Percentiles rank a stretch among this genome's conserved stretches.
Conservation (phyloP, 306 rosid species). For the Quercus rubra region DNA sequence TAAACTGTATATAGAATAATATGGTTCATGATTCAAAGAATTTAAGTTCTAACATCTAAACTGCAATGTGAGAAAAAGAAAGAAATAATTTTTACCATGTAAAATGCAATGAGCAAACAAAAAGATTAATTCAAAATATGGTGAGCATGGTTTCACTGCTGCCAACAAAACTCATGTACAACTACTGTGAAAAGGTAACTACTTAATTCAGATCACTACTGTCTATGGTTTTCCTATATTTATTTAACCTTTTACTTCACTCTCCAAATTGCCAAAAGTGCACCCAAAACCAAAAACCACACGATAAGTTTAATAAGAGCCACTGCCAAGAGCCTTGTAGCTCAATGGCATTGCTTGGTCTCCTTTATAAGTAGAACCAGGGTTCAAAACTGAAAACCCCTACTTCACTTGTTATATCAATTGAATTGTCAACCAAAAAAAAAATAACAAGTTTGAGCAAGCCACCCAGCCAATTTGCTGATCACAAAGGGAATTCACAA, state of each 20-base stretch:
- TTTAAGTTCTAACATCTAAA: background rate
- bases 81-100: background rate
- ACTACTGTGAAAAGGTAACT: too few relatives aligned
- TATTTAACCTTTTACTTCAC: background rate
- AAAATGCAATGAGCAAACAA: background rate
- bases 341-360: too few relatives aligned
- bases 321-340: background rate
- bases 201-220: background rate
- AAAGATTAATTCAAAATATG: background rate
- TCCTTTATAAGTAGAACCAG: too few relatives aligned
- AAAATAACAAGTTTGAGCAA: background rate
- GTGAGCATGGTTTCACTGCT: background rate
- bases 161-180: background rate
- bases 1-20: background rate
- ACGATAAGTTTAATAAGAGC: background rate
- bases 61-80: background rate
- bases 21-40: background rate
- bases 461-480: background rate
- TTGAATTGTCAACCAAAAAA: too few relatives aligned
- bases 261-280: background rate
- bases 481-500: background rate
- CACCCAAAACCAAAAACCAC: background rate
- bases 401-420: too few relatives aligned
- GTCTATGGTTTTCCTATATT: background rate
- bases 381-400: too few relatives aligned